Evolutionary conservation across 305 asterid species (phyloP).

Genomic region (Ajuga reptans): DNA sequence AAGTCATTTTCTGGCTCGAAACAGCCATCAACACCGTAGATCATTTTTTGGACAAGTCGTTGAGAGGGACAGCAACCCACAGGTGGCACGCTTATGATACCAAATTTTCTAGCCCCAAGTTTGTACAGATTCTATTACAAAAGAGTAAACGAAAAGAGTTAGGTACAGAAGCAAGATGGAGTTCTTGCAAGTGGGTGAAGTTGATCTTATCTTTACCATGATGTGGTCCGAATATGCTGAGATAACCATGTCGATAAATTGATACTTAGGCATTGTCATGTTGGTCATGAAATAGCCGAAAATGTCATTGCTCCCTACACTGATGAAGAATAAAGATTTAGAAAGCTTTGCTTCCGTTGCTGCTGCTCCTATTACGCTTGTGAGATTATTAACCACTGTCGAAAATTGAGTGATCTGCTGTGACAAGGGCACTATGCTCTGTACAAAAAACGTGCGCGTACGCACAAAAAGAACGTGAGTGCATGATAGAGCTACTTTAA

Average conservation of each 20-base stretch:
- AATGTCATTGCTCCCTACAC: conserved; percentile 66
- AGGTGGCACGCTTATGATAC: conserved; percentile 55
- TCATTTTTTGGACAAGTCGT: conserved; percentile 34
- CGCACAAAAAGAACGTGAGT: neutral
- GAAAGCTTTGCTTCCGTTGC: conserved; percentile 35
- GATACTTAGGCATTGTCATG: conserved; percentile 22
- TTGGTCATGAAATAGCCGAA: conserved; percentile 42
- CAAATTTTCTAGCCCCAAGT: conserved; percentile 62
- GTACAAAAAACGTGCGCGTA: conserved; percentile 3
- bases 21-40: conserved; percentile 42
- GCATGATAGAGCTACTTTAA: neutral
- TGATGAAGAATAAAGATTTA: conserved; percentile 49
- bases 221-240: conserved; percentile 40
- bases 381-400: conserved; percentile 30
- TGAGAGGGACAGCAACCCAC: conserved; percentile 67
- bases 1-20: conserved; percentile 43
- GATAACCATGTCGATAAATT: conserved; percentile 34
- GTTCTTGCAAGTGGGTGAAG: neutral
- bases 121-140: conserved; percentile 39
- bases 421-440: conserved; percentile 49
- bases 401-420: conserved; percentile 53
- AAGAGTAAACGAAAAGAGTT: neutral
- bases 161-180: neutral
- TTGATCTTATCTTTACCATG: conserved; percentile 28
- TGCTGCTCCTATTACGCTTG: conserved; percentile 27